These are phyloP conservation scores for Lipomyces yamadae DNA, from an alignment of 805 yeast species.

Conservation along the genomic window DNA sequence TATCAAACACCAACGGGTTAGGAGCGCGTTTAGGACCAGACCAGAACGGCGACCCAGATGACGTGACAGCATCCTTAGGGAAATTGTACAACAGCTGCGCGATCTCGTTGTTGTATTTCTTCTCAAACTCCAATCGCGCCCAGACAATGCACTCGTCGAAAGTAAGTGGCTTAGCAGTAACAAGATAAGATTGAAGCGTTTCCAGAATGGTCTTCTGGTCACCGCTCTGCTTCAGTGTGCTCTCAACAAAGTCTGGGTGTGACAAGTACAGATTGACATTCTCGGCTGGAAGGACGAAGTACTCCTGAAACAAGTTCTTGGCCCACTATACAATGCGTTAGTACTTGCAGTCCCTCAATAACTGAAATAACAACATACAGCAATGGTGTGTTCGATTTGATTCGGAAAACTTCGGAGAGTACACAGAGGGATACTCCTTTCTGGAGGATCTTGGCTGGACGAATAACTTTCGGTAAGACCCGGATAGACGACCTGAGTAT, in stretches of 20 bases:
- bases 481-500: slow-evolving; percentile 95
- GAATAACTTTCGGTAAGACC: slow-evolving; percentile 93
- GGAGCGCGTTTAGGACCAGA: slow-evolving; percentile 98
- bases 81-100: slow-evolving; percentile 89
- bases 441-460: slow-evolving; percentile 98
- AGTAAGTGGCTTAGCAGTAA: slow-evolving; percentile 79
- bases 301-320: slow-evolving; percentile 89
- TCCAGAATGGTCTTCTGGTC: slow-evolving; percentile 87
- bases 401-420: slow-evolving; percentile 97
- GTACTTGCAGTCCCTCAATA: background rate
- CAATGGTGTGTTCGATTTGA: slow-evolving; percentile 97
- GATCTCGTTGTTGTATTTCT: slow-evolving; percentile 82
- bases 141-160: slow-evolving; percentile 94
- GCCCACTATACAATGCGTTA: slow-evolving; percentile 64
- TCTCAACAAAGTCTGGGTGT: slow-evolving; percentile 91
- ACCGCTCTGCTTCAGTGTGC: slow-evolving; percentile 86
- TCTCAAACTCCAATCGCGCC: slow-evolving; percentile 91
- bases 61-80: slow-evolving; percentile 91
- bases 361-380: slow-evolving; percentile 44
- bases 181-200: slow-evolving; percentile 69
- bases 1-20: slow-evolving; percentile 76
- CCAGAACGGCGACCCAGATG: slow-evolving; percentile 95
- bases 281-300: slow-evolving; percentile 87
- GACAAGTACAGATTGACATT: slow-evolving; percentile 88
- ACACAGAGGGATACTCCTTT: slow-evolving; percentile 95